Base-by-base conservation (phyloP, 768 basidiomycete species). In the Dentipellis sp. region DNA sequence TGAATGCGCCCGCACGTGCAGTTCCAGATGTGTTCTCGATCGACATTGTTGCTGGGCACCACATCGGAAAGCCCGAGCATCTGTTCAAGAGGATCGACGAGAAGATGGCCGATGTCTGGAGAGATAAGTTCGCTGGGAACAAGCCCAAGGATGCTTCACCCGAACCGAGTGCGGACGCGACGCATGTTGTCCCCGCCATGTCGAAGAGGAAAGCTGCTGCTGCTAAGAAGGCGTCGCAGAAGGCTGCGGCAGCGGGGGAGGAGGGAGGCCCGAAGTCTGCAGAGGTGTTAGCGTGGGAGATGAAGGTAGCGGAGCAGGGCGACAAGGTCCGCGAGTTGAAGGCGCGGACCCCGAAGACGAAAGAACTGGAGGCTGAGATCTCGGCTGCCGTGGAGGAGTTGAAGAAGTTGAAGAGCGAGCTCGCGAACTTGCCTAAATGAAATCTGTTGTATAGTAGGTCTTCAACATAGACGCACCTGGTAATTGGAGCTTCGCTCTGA, bases 81-180 rank as follows among this genome's bases (percentile, higher is more conserved):
- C 71, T 99, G 59, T 99, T 99, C 76, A 91, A 87, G 72, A 86
- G 83, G 69, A 97, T 99, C 58, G 92, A 97, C 57, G 91, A 95
- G 64, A 86, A 81, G 66, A 87, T 86, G 86, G 86, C 84, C 22
- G 86, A 92, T 34, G 78, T 80, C 6, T 98, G 88, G 86, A 79
- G 85, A 62, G 70, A 69, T 49, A 82, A 82, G 68, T 99, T 94
- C 63, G 87, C 87, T 3, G 95, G 95, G 2, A 71, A 35, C 65
- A 78, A 74, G 62, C 71, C 48, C 3, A 16, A 17, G 23, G 68
- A 55, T 63, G 73, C 65, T 48, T 67, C 67, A 10, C 69, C 67
- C 40, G 70, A 67, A 62, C 67, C 55, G 73, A 78, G 58, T 72
- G 53, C 64, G 3, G 68, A 73, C 22, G 75, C 72, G 56, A 72